Base-by-base conservation (phyloP, 2,329 filamentous ascomycete genomes). In the Simplicillium sp. region DNA sequence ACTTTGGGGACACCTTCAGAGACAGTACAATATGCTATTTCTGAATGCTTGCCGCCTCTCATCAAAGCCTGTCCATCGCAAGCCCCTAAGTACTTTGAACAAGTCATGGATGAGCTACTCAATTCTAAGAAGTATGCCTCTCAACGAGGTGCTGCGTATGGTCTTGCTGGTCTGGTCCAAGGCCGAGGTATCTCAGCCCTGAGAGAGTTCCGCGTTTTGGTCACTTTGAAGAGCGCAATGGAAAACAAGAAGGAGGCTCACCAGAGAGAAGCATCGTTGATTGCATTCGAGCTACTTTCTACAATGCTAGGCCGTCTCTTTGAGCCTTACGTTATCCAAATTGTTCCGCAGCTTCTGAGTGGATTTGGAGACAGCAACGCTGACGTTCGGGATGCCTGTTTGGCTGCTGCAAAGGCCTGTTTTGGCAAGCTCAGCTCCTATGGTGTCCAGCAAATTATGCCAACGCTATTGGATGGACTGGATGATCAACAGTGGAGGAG, bases 401-500 rank as follows among this genome's bases (percentile, higher is more conserved):
- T 97, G 33, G 89, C 94, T 48, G 87, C 92, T 29, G 84, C 92
- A 38, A 97, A 96, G 66, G 84, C 88, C 11, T 96, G 87, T 60
- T 98, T 98, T 62, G 82, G 87, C 5, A 89, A 82, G 51, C 67
- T 98, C 42, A 97, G 88, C 63, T 97, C 92, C 0, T 98, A 86
- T 53, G 92, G 92, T 60, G 94, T 98, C 44, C 94, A 95, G 65
- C 77, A 92, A 56, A 89, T 98, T 48, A 70, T 98, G 48, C 92
- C 92, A 3, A 95, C 86, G 11, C 75, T 98, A 7, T 75, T 98
- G 3, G 82, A 92, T 48, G 92, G 94, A 43, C 77, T 98, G 9
- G 89, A 97, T 48, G 92, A 98, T 48, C 80, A 86, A 40, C 90
- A 97, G 60, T 98, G 92, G 92, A 84, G 92, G 55, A 97, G 88